Percentiles rank a stretch among this genome's conserved stretches.
These are phyloP conservation scores for Chlamydomonas schloesseri DNA, from an alignment of 139 green algal species.

Conservation along the genomic window DNA sequence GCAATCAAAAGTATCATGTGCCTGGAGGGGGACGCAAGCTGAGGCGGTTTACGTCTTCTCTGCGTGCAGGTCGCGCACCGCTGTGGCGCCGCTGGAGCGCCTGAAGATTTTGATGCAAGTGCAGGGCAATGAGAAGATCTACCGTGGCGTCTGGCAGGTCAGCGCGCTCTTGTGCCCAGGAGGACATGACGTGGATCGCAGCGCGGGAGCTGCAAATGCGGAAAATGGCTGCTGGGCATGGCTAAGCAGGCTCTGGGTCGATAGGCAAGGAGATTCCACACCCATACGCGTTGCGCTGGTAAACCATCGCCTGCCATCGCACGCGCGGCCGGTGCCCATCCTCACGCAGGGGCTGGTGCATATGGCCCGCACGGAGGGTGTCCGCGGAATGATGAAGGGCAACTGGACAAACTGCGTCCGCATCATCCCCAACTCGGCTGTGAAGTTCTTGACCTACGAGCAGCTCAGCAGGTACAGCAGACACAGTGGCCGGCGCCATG, in stretches of 20 bases:
- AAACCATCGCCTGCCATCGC: neutral
- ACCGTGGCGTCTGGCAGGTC: conserved; percentile 90
- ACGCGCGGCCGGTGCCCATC: neutral
- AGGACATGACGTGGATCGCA: neutral
- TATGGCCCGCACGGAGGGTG: conserved; percentile 89
- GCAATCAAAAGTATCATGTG: neutral
- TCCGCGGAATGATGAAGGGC: conserved; percentile 94
- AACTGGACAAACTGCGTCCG: conserved; percentile 98
- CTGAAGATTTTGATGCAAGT: conserved; percentile 99
- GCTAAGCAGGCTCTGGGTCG: too few species aligned
- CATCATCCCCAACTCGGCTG: conserved; percentile 97
- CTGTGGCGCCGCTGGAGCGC: conserved; percentile 96
- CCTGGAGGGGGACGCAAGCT: neutral
- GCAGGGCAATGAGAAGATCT: conserved; percentile 93
- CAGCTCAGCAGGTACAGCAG: conserved; percentile 87
- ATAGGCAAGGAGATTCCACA: too few species aligned
- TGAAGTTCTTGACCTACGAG: conserved; percentile 99
- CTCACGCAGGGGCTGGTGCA: conserved; percentile 79
- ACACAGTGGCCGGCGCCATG: too few species aligned
- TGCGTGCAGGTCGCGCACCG: conserved; percentile 90
- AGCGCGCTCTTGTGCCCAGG: neutral
- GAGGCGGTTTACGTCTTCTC: neutral
- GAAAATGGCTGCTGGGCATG: too few species aligned
- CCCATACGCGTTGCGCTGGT: too few species aligned
- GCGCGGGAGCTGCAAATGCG: neutral